Evolutionary conservation across 768 basidiomycete species (phyloP), one percentile per base, ranked within the genome.

Genomic region (Cystobasidiopsis lactophilus): DNA sequence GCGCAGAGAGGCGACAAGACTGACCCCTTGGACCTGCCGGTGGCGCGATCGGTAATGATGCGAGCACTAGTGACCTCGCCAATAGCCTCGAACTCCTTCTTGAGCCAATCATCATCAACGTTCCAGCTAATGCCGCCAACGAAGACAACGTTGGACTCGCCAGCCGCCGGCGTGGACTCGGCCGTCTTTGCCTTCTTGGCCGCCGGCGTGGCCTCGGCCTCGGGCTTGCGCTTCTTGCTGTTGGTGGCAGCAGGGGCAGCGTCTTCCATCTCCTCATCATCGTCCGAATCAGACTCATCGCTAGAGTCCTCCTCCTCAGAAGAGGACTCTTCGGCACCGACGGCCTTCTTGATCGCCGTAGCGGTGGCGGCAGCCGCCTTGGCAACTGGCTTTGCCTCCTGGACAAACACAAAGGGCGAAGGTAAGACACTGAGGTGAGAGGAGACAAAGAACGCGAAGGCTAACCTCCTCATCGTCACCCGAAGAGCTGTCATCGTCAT

Each of bases 61-160:
- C 75, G 78, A 5, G 85, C 86, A n/a, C 77, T 77, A 56, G 77
- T 75, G 61, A 98, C 76, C 69, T 89, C 83, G 48, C 93, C 93
- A 61, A 79, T 88, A 51, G 74, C 71, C 30, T 79, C 77, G 59
- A 98, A 95, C 67, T 95, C 91, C 66, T 79, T 74, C 46, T 80
- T 77, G 57, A 96, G 78, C 74, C 85, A 83, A 67, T 95, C 91
- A 65, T 85, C 82, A 71, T 95, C 91, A 57, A 96, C 81, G 66
- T 82, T 84, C 89, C 89, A 98, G 13, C 85, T 89, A 41, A 98
- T 74, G 54, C 76, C 75, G 51, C 91, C 91, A 59, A 98, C 85
- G 63, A 89, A 96, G 60, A 95, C 74, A 37, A 80, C 78, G 16
- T 71, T 70, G 0, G 68, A 62, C 41, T 65, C 64, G 16, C 67